Base-by-base conservation (phyloP, 768 basidiomycete genomes). In the Kwoniella bestiolae region DNA sequence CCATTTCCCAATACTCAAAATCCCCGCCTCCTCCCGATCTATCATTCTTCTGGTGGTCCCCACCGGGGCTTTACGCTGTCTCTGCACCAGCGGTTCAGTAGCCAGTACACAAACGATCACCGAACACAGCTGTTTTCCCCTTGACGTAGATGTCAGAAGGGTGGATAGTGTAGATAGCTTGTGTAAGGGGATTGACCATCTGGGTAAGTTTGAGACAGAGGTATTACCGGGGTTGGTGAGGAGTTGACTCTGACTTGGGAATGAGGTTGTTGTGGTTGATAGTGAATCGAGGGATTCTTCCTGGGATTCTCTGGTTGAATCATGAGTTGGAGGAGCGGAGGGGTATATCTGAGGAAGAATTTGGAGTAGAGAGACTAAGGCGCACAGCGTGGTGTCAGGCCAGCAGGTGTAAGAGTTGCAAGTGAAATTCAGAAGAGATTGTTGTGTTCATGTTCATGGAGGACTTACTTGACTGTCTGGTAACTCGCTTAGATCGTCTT, bases 161-260 rank as follows among this genome's bases (percentile, higher is more conserved):
- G 60, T 21, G 12, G 59, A 47, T 3, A 77, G 62, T n/a, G 63
- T 41, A 6, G 63, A 56, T 1, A 77, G 70, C 41, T 62, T 70
- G 5, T 68, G 57, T 29, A 77, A 57, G 6, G 73, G 73, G 59
- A 77, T 66, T n/a, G 49, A 44, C 76, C 76, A 77, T 58, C 46
- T 60, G 3, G 76, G 76, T 7, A 77, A 53, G 28, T 70, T 51
- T n/a, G 34, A 56, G 11, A 74, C 53, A n/a, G 63, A 63, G 9
- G 50, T 64, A 38, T 62, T 53, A 14, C 44, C 56, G 3, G 60
- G 59, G 31, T 53, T 53, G 26, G 58, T 47, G 1, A 72, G 28
- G 9, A 67, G 68, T 18, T 73, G 69, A 16, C 62, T 45, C 66
- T 41, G 38, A 65, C 62, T 45, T 68, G 68, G 28, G 47, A 66